Percentiles rank a stretch among this genome's conserved stretches.
Conservation (phyloP, 73 alveolate genomes). For the Paramecium sonneborni region DNA sequence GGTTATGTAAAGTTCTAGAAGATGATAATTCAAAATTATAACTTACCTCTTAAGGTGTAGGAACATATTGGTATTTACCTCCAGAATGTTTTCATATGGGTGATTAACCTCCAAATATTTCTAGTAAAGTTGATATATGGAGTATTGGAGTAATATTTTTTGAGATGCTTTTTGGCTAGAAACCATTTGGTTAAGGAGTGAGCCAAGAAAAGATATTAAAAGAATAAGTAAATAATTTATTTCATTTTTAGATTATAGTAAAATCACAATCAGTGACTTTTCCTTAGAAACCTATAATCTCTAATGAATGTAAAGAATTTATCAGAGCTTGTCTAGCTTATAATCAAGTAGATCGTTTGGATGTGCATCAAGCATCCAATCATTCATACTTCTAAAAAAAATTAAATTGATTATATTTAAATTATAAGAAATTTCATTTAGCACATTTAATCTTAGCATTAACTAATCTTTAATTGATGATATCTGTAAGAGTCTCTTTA, state of each 20-base stretch:
- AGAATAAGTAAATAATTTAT: not conserved
- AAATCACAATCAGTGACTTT: conserved; percentile 53
- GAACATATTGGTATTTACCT: conserved; percentile 94
- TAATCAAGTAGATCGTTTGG: conserved; percentile 58
- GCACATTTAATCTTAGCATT: conserved; percentile 13
- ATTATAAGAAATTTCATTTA: conserved; percentile 17
- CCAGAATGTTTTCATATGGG: conserved; percentile 89
- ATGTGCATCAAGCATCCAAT: conserved; percentile 42
- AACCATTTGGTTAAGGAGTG: conserved; percentile 71
- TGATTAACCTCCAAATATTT: conserved; percentile 70
- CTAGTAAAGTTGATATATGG: conserved; percentile 75
- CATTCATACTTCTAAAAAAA: conserved; percentile 58
- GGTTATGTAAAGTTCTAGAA: conserved; percentile 86
- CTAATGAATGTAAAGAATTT: conserved; percentile 62
- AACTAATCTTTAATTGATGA: conserved; percentile 35
- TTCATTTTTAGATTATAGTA: conserved; percentile 1
- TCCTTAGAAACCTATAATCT: conserved; percentile 51
- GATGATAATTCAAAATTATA: conserved; percentile 80
- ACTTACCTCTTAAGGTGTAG: conserved; percentile 91
- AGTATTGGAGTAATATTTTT: conserved; percentile 72
- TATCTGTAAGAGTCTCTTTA: conserved; percentile 1
- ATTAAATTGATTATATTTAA: conserved; percentile 13
- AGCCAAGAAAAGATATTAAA: conserved; percentile 54
- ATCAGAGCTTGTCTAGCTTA: conserved; percentile 54
- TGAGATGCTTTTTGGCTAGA: conserved; percentile 71